Evolutionary conservation across 208 protist genomes (phyloP).

Genomic region (Acanthamoeba castellanii): DNA sequence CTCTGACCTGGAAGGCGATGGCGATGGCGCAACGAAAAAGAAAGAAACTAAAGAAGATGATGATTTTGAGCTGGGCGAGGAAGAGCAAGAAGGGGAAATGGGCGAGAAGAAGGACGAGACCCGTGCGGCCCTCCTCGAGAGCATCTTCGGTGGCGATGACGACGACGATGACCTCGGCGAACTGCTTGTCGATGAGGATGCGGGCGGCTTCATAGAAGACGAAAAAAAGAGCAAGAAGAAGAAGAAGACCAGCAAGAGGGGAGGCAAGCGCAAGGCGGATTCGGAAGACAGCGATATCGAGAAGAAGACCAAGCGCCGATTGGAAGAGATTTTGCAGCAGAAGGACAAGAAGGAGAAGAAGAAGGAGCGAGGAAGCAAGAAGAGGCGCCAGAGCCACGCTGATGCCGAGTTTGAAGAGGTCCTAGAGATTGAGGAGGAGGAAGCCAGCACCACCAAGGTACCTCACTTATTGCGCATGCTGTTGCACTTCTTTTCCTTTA

Average conservation of each 20-base stretch:
- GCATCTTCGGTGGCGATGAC: constrained; percentile 67
- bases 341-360: constrained; percentile 65
- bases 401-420: background rate
- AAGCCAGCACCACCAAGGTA: background rate
- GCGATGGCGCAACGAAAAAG: background rate
- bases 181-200: background rate
- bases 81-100: background rate
- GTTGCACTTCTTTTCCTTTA: background rate
- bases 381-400: background rate
- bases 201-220: background rate
- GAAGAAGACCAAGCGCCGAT: constrained; percentile 37
- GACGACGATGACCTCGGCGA: constrained; percentile 39
- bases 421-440: background rate
- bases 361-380: background rate
- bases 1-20: constrained; percentile 24
- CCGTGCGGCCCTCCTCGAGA: constrained; percentile 45
- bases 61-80: background rate
- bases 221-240: background rate
- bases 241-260: background rate
- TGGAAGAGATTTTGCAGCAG: constrained; percentile 65
- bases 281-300: constrained; percentile 31
- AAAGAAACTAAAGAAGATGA: background rate
- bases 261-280: background rate
- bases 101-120: constrained; percentile 58
- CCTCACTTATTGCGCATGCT: background rate